These are phyloP conservation scores for Sporobolomyces roseus DNA, from an alignment of 768 basidiomycete species.

Conservation along the genomic window DNA sequence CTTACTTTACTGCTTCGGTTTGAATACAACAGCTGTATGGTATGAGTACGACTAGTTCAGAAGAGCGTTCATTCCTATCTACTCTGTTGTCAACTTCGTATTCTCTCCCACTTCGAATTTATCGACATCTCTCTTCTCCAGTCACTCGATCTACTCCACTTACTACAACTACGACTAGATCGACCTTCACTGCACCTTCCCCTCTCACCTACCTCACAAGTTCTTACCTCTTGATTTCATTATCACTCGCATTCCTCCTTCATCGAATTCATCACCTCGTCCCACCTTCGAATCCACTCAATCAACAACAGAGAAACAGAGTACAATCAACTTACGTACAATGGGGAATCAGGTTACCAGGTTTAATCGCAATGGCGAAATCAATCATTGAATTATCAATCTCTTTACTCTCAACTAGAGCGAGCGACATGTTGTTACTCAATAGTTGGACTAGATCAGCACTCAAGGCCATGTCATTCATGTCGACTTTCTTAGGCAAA, in stretches of 20 bases:
- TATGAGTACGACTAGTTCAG: too few species aligned
- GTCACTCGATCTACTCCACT: not conserved
- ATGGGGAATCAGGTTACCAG: constrained; percentile 5
- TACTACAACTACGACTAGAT: too few species aligned
- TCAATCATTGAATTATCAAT: too few species aligned
- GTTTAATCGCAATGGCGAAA: too few species aligned
- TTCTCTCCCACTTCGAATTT: not conserved
- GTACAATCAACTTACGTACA: not conserved
- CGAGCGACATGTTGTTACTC: too few species aligned
- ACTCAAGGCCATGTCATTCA: not conserved
- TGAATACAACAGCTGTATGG: too few species aligned
- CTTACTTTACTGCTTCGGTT: too few species aligned
- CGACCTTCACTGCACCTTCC: not conserved
- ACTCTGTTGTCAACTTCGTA: not conserved
- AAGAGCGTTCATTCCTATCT: too few species aligned
- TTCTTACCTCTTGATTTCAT: constrained; percentile 27
- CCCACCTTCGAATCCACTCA: not conserved
- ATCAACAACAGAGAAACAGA: not conserved
- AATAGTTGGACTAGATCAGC: too few species aligned
- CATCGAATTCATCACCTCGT: constrained; percentile 38
- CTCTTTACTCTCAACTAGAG: too few species aligned
- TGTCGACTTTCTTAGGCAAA: not conserved
- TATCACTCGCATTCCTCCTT: constrained; percentile 35
- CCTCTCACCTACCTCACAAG: constrained; percentile 28
- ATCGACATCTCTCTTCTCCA: not conserved